These are phyloP conservation scores for Alternaria ventricosa DNA, from an alignment of 2,329 filamentous ascomycete genomes.

Conservation along the genomic window DNA sequence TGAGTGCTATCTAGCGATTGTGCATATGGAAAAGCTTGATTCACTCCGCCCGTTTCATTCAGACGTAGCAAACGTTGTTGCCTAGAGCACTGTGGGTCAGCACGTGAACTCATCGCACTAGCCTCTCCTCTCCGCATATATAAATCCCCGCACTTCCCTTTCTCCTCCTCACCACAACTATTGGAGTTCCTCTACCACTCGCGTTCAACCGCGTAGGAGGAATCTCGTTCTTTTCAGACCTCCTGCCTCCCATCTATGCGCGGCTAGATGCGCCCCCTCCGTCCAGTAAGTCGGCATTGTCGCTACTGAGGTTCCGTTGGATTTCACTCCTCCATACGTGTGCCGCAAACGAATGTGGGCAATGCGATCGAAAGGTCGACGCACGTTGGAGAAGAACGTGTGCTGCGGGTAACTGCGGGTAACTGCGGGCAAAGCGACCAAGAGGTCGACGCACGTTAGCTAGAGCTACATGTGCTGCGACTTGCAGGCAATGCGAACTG, in stretches of 20 bases:
- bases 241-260: background rate
- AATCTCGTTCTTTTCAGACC: background rate
- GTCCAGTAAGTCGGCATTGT: background rate
- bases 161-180: background rate
- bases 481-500: background rate
- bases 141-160: background rate
- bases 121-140: background rate
- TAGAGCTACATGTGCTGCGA: no score
- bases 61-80: background rate
- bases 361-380: background rate
- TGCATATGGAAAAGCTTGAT: fast-evolving
- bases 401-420: background rate
- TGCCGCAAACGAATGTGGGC: background rate
- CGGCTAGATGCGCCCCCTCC: background rate
- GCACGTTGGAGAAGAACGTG: background rate
- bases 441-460: background rate
- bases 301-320: background rate
- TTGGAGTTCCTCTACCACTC: background rate
- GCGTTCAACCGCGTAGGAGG: background rate
- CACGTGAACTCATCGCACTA: background rate
- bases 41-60: background rate
- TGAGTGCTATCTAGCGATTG: background rate
- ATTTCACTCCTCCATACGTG: background rate
- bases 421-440: background rate
- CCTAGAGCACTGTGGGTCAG: background rate